Evolutionary conservation across 2,329 filamentous ascomycete species (phyloP).

Genomic region (Pseudocercospora fijiensis): DNA sequence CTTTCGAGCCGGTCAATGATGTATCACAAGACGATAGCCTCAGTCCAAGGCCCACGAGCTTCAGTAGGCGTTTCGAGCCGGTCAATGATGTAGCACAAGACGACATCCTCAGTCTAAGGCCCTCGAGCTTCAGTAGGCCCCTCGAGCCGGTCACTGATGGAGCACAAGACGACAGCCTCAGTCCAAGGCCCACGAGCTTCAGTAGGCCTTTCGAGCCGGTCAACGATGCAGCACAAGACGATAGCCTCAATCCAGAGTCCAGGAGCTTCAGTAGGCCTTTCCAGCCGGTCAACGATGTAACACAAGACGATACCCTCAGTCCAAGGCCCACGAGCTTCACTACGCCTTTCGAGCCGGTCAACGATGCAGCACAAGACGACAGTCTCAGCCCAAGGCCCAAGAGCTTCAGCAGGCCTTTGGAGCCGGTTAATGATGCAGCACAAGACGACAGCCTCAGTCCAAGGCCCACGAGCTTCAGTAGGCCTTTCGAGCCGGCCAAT

Average conservation of each 20-base stretch:
- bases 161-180: neutral
- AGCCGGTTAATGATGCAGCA: neutral
- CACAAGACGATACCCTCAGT: too few relatives aligned
- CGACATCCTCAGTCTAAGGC: neutral
- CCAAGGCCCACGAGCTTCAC: too few relatives aligned
- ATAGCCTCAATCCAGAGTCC: neutral
- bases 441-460: neutral
- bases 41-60: neutral
- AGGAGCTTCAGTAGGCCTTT: too few relatives aligned
- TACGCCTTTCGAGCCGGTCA: neutral
- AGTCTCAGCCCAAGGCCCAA: too few relatives aligned
- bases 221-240: neutral
- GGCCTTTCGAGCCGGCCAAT: neutral
- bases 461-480: neutral
- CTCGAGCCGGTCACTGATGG: neutral
- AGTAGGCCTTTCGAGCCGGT: neutral
- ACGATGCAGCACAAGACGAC: neutral
- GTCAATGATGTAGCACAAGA: neutral
- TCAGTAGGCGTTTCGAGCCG: neutral
- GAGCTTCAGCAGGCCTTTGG: neutral
- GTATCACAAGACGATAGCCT: neutral
- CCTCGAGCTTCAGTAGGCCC: neutral
- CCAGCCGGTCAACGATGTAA: too few relatives aligned
- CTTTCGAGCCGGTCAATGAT: too few relatives aligned
- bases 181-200: neutral